phyloP scores from a whole-genome alignment of 1,284 basidiomycete species.

The Leccinum insolens region DNA sequence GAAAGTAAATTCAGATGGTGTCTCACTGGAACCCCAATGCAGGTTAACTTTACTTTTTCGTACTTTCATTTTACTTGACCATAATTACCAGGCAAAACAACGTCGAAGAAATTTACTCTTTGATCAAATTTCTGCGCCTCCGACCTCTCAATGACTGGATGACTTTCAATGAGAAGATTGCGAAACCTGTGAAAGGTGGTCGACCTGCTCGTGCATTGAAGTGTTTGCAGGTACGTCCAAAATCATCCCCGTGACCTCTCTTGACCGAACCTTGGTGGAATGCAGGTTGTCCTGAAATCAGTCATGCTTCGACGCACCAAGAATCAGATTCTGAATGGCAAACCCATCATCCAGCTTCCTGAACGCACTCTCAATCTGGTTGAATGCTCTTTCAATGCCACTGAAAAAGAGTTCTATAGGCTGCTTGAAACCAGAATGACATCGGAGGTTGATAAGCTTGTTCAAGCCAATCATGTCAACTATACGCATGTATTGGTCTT shows the following conservation, averaged over 20 bases:
- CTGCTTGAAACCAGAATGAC: conserved; percentile 78
- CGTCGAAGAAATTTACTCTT: conserved; percentile 87
- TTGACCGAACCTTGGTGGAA: background rate
- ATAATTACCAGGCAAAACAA: conserved; percentile 71
- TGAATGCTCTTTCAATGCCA: conserved; percentile 68
- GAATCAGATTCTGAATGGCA: conserved; percentile 81
- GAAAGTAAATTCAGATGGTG: conserved; percentile 86
- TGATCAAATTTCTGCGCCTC: conserved; percentile 88
- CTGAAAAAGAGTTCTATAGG: conserved; percentile 84
- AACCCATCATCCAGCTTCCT: conserved; percentile 85
- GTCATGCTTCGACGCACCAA: conserved; percentile 94
- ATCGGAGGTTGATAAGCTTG: conserved; percentile 71
- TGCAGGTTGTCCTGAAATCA: conserved; percentile 77
- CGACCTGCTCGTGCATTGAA: conserved; percentile 79
- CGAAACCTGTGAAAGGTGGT: conserved; percentile 78
- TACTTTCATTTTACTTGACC: background rate
- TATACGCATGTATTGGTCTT: conserved; percentile 88
- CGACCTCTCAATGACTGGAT: conserved; percentile 83
- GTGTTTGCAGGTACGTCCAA: conserved; percentile 65
- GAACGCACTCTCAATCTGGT: conserved; percentile 74
- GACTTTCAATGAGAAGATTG: conserved; percentile 80
- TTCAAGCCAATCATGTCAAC: conserved; percentile 59
- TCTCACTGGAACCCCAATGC: conserved; percentile 90
- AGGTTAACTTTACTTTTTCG: conserved; percentile 34
- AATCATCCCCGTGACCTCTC: background rate